Conservation (phyloP, 208 protist species). For the Leishmania aethiopica region DNA sequence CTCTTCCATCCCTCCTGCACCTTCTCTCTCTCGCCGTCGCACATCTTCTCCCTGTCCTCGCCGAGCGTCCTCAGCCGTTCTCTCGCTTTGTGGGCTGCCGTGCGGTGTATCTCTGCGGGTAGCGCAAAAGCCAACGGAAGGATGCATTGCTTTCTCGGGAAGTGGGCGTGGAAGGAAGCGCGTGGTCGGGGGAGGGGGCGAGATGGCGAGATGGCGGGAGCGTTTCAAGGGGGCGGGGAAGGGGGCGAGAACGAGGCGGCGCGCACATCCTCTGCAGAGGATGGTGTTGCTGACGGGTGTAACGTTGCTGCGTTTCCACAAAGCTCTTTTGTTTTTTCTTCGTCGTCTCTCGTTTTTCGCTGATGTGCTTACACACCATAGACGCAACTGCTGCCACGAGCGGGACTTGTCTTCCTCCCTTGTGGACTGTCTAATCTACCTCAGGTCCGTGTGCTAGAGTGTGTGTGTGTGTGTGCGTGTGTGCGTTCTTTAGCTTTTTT, state of each 20-base stretch:
- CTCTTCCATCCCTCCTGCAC: not conserved
- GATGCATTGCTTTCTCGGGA: not conserved
- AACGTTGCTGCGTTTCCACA: not conserved
- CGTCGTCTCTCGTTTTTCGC: not conserved
- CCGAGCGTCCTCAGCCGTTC: not conserved
- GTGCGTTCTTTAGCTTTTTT: not conserved
- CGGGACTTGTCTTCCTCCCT: too few relatives aligned
- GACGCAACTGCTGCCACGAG: not conserved
- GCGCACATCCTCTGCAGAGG: not conserved
- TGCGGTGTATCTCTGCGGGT: not conserved
- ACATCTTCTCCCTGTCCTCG: not conserved
- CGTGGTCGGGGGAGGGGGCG: not conserved
- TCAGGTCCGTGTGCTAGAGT: not conserved
- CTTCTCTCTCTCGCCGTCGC: not conserved
- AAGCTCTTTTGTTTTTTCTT: not conserved
- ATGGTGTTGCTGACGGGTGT: not conserved
- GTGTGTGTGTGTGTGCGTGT: not conserved
- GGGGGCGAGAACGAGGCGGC: not conserved
- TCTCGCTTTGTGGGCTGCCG: not conserved
- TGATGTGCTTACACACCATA: not conserved
- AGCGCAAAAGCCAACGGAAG: not conserved
- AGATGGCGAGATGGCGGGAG: not conserved
- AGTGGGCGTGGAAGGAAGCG: not conserved
- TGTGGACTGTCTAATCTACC: not conserved
- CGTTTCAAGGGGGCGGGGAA: too few relatives aligned